These are phyloP conservation scores for Colletotrichum sp. DNA, from an alignment of 2,329 filamentous ascomycete genomes.

Conservation along the genomic window DNA sequence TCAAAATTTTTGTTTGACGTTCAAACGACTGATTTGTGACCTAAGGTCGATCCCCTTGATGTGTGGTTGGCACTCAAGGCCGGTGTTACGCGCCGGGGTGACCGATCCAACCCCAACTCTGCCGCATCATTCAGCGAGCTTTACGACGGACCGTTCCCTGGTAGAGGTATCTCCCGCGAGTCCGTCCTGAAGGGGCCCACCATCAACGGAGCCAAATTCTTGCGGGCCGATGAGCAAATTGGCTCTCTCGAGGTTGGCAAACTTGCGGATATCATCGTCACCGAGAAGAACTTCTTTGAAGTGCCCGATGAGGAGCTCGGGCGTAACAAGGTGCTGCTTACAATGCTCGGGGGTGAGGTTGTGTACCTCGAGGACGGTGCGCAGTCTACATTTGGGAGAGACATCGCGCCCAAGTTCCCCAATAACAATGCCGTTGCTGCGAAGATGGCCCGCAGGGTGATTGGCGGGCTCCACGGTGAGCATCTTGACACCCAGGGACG, in stretches of 20 bases:
- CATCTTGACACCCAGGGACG: neutral
- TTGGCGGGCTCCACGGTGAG: neutral
- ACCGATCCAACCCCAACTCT: constrained; percentile 29
- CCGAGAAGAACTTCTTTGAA: constrained; percentile 25
- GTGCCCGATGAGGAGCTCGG: constrained; percentile 26
- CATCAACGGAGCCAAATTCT: constrained; percentile 21
- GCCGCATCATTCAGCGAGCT: constrained; percentile 22
- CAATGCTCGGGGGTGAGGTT: constrained; percentile 30
- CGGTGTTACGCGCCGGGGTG: constrained; percentile 28
- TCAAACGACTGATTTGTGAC: neutral
- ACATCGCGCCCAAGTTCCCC: constrained; percentile 25
- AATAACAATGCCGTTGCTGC: constrained; percentile 15
- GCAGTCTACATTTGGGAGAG: constrained; percentile 20
- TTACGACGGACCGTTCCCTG: constrained; percentile 11
- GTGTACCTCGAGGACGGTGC: constrained; percentile 26
- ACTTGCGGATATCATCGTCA: constrained; percentile 28
- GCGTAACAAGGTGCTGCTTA: constrained; percentile 27
- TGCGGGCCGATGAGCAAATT: constrained; percentile 27
- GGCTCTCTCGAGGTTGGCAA: constrained; percentile 30
- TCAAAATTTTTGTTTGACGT: no score
- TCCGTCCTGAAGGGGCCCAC: neutral
- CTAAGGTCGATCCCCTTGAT: constrained; percentile 30
- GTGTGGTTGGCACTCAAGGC: constrained; percentile 30
- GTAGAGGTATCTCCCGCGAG: constrained; percentile 22
- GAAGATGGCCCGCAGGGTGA: neutral